Evolutionary conservation across 306 rosid genomes (phyloP).

Genomic region (Begonia fuchsioides): DNA sequence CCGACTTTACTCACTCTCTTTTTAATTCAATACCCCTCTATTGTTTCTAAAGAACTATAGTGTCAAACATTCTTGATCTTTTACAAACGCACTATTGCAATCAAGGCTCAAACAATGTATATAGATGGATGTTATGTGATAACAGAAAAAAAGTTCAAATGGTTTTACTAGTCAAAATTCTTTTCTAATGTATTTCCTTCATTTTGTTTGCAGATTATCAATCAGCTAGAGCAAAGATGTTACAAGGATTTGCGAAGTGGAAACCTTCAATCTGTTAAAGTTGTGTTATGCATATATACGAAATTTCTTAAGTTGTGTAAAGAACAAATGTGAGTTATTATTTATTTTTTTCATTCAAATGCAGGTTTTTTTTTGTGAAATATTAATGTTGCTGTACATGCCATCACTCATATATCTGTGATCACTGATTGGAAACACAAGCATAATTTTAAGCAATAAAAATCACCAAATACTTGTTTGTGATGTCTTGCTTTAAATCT

Average conservation of each 20-base stretch:
- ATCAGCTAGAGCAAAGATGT: slow-evolving; percentile 61
- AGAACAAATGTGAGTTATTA: slow-evolving; percentile 73
- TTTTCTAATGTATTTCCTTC: slow-evolving; percentile 6
- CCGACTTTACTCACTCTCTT: background rate
- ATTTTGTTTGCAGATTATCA: slow-evolving; percentile 50
- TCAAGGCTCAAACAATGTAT: background rate
- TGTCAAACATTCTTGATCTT: no score
- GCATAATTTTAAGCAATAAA: no score
- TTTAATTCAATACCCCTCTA: background rate
- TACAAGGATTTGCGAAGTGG: slow-evolving; percentile 82
- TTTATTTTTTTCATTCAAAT: background rate
- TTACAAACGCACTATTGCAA: no score
- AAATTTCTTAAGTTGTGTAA: slow-evolving; percentile 61
- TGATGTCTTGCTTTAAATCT: no score
- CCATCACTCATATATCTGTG: no score
- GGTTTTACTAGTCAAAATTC: background rate
- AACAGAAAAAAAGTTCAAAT: background rate
- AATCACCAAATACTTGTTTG: no score
- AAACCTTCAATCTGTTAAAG: slow-evolving; percentile 56
- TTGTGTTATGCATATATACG: slow-evolving; percentile 52
- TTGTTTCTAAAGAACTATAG: background rate
- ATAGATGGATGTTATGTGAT: background rate
- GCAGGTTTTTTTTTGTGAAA: no score
- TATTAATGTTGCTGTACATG: no score
- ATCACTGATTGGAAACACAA: no score